Evolutionary conservation across 352 stramenopile species (phyloP).

Genomic region (Pythium sp.): DNA sequence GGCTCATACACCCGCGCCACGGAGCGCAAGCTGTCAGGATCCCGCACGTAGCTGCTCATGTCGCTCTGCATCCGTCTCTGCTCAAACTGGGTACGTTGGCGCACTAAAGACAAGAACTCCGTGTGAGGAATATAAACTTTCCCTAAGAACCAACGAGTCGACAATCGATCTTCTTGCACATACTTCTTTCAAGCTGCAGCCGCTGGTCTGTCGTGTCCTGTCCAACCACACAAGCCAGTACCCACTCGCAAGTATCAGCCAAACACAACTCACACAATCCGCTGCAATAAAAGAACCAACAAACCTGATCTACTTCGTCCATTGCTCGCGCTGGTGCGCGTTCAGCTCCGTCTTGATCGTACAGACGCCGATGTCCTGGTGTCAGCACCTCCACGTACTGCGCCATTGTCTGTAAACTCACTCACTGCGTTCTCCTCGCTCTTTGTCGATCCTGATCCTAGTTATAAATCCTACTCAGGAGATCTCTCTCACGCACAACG

Average conservation of each 20-base stretch:
- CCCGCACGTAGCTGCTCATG: constrained; percentile 19
- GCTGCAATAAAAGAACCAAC: not conserved
- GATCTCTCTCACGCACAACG: no score
- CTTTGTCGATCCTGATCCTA: no score
- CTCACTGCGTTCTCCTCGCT: not conserved
- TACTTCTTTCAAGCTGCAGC: constrained; percentile 14
- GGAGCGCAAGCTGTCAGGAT: constrained; percentile 23
- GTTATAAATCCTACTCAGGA: no score
- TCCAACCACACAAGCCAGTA: not conserved
- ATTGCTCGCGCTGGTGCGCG: not conserved
- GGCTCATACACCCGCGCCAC: constrained; percentile 44
- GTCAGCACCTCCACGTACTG: constrained; percentile 31
- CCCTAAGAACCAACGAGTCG: not conserved
- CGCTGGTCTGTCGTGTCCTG: constrained; percentile 11
- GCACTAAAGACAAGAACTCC: not conserved
- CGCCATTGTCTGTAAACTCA: constrained; percentile 19
- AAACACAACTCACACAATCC: not conserved
- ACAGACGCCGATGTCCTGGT: not conserved
- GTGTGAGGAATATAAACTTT: not conserved
- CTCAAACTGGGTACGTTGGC: constrained; percentile 22
- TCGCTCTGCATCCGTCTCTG: constrained; percentile 21
- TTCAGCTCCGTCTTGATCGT: not conserved
- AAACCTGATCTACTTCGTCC: not conserved
- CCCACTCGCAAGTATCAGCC: not conserved
- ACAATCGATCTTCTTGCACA: not conserved